Evolutionary conservation across 768 basidiomycete species (phyloP), one percentile per base, ranked within the genome.

Genomic region (Cubamyces lactineus): DNA sequence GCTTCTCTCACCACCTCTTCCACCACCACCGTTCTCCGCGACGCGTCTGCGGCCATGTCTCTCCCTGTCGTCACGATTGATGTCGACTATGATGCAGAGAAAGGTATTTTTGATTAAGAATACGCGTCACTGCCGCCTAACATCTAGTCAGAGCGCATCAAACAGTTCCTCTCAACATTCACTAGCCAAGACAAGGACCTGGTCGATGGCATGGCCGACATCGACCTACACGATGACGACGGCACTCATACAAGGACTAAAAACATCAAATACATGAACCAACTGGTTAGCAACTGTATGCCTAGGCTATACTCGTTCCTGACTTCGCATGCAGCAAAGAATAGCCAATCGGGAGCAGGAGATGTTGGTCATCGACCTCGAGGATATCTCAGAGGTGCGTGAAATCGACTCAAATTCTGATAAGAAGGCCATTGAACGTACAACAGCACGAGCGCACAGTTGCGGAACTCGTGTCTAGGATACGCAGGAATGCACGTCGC

Each of bases 331-430:
- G 43, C 55, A 96, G 94, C 93, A 94, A 95, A 79, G 80, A 46
- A 86, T 99, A 62, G 93, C 96, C 52, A 96, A 99, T 75, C 85
- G 97, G 39, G 92, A 97, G 64, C 90, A 94, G 73, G 86, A 94
- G 67, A 91, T 91, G 84, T 78, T 99, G 11, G 79, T 87, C 42
- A 85, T 99, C 62, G 94, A 96, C 68, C 74, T 99, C 23, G 92
- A 94, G 71, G 97, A 99, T 75, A 78, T 98, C 42, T 80, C 82
- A 62, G 82, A 86, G 64, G 95, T 90, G 67, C 70, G 82, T 68
- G 23, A 17, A n/a, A 28, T 28, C 19, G 11, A 21, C 2, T 58
- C 1, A 7, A 19, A 59, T 65, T 46, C 61, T 24, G 57, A 21
- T 61, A 42, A 48, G 26, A 23, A 52, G 34, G 57, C 26, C 2